Percentiles rank a stretch among this genome's conserved stretches.
These are phyloP conservation scores for Cephaloascus albidus DNA, from an alignment of 805 yeast genomes.

Conservation along the genomic window DNA sequence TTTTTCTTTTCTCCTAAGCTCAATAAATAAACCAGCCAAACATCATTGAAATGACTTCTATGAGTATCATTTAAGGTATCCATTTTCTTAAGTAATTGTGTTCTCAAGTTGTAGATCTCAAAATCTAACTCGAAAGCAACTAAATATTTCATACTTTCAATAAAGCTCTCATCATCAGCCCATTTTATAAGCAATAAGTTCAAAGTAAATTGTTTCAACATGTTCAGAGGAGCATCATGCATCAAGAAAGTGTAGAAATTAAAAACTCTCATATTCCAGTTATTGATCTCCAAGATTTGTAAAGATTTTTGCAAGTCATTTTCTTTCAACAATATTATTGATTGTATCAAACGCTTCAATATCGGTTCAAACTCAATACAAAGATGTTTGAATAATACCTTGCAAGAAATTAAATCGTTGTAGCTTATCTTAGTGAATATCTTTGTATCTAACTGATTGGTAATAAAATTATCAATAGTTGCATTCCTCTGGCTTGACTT, in stretches of 20 bases:
- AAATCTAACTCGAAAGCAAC: constrained; percentile 14
- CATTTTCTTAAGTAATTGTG: constrained; percentile 8
- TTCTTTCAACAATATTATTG: constrained; percentile 16
- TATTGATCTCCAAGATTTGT: constrained; percentile 9
- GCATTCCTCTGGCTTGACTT: constrained; percentile 5
- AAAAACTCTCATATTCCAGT: constrained; percentile 22
- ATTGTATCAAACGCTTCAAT: constrained; percentile 24
- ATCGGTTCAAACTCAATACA: constrained; percentile 12
- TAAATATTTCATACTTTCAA: constrained; percentile 13
- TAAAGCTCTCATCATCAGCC: constrained; percentile 8
- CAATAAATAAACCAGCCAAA: constrained; percentile 12
- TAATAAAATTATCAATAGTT: constrained; percentile 8
- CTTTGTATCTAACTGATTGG: constrained; percentile 10
- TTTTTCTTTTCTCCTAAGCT: constrained; percentile 6
- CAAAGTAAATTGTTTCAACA: constrained; percentile 15
- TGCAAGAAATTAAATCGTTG: constrained; percentile 11
- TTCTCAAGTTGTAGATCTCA: constrained; percentile 14
- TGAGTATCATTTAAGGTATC: constrained; percentile 5
- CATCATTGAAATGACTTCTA: constrained; percentile 7
- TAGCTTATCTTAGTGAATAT: constrained; percentile 8
- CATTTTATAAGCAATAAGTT: constrained; percentile 11
- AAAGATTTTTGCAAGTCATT: constrained; percentile 16
- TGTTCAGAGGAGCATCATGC: constrained; percentile 25
- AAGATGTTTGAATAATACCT: constrained; percentile 9
- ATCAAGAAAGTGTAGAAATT: constrained; percentile 21